Base-by-base conservation (phyloP, 768 basidiomycete genomes). In the Pleurotus djamor region DNA sequence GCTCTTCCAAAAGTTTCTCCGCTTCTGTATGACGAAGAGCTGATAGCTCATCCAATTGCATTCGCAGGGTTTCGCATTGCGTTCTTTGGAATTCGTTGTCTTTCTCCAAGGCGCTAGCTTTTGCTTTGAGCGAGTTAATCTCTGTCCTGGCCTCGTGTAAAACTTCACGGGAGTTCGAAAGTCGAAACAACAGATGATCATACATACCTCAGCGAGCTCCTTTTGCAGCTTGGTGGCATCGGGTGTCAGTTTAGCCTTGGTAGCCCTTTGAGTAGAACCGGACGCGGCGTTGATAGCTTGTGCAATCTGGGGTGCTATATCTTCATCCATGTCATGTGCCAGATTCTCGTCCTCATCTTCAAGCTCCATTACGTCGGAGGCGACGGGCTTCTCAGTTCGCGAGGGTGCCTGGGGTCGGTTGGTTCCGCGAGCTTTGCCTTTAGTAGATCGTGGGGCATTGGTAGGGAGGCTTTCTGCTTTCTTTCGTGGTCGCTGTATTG, bases 1-100 rank as follows among this genome's bases (percentile, higher is more conserved):
- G 74, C 12, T 82, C 75, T 58, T 77, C 74, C 51, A 86, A 66
- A 12, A 79, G 67, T 58, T 79, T 72, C 64, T 93, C 90, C 33
- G 88, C 73, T 60, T 92, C 91, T 4, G 89, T 89, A 43, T 76
- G 69, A 48, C 88, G 82, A 43, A 86, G 71, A 36, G 78, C 75
- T 55, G 83, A 77, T 5, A 84, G 68, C 60, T 89, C 84, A 44
- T 91, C 82, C 14, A 92, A 62, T 59, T 88, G 85, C 14, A 74
- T 69, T 37, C 76, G 74, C 1, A 91, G 67, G 28, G 75, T 69
- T 34, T 79, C 73, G 68, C 82, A 47, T 17, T 47, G 45, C 83
- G 63, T 4, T 47, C 17, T 52, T 12, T 52, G 33, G 48, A 60
- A 9, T 37, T 44, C 17, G 36, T 61, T 54, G 28, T 63, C 41